Base-by-base conservation (phyloP, 1,284 basidiomycete genomes). In the Apiotrichum mycotoxinovorans region DNA sequence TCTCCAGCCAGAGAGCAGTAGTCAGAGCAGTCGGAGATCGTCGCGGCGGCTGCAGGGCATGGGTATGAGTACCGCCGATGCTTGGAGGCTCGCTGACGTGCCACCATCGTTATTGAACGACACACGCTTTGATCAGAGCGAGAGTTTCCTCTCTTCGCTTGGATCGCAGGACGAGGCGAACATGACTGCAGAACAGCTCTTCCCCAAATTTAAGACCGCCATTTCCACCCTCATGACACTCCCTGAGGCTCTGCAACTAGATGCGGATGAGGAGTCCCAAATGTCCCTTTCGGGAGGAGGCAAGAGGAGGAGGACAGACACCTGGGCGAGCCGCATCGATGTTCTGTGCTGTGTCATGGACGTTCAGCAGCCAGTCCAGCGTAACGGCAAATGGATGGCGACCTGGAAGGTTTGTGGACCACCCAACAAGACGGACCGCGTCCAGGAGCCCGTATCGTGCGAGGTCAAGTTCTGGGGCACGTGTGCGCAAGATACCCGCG, bases 401-500 rank as follows among this genome's bases (percentile, higher is more conserved):
- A 62, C 60, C 26, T 75, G 73, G 73, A 55, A 52, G 14, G 65
- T 74, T 10, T 63, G 60, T 25, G 65, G 61, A 3, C 67, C 66
- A 2, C 25, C 53, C 1, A 56, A 55, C 20, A 55, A 25, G 3
- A 4, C 15, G 5, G 38, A 42, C 9, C 41, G 38, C 20, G 2
- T 23, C 7, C 7, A 37, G 12, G 58, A 53, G 22, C 52, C 60
- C 0, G 56, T 66, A 1, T 63, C 65, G 17, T 69, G 69, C 51
- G 50, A 49, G 10, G 71, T 75, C 22, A 66, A 65, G 50, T 57
- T 74, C 5, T 74, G 71, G 70, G 68, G 67, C 17, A 53, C 60
- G 23, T 66, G 63, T 33, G 73, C 72, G 11, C 52, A 57, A 38
- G 67, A 71, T 8, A 70, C 61, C 64, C 67, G 67, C 4, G 64